Evolutionary conservation across 2,329 filamentous ascomycete species (phyloP), one percentile per base, ranked within the genome.

Genomic region (Leptoxyphium fumago): DNA sequence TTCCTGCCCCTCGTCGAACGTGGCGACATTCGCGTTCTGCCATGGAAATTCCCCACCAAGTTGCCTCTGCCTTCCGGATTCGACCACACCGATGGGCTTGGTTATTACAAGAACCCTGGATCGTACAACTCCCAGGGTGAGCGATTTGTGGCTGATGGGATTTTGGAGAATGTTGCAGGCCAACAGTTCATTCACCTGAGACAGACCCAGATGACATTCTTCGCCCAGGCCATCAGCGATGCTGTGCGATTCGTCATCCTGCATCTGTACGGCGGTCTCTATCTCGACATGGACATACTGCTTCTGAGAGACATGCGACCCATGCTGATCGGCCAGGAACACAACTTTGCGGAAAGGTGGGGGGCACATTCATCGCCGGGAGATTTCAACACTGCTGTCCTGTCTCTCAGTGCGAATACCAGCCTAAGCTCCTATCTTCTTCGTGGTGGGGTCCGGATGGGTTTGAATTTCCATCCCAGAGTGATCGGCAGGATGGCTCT

Each of bases 171-270:
- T 53, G 61, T 60, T 28, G 55, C 62, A 32, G 69, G 68, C 15
- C 69, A 72, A 46, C 69, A 73, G 48, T 74, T 70, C 70, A 60
- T 74, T 9, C 68, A 70, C 10, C 59, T 75, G 41, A 70, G 69
- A 0, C 64, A 69, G 26, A 73, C 72, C 54, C 71, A 74, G 52
- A 73, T 73, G 69, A 73, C 71, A 1, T 74, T 74, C 55, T 61
- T 74, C n/a, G 71, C 71, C 0, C 71, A 74, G 8, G 71, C 71
- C n/a, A 70, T 74, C 30, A 73, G 71, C 1, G 71, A 75, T 53
- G 71, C 71, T 5, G 68, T 74, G 6, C 64, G 71, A 41, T 75
- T 75, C 48, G 67, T 75, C 9, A 69, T 74, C 17, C 56, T 75
- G 38, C 71, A 75, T 53, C 61, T 72, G 13, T 67, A 73, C 47